These are phyloP conservation scores for Alternaria brassicicola DNA, from an alignment of 2,329 filamentous ascomycete genomes.

Conservation along the genomic window DNA sequence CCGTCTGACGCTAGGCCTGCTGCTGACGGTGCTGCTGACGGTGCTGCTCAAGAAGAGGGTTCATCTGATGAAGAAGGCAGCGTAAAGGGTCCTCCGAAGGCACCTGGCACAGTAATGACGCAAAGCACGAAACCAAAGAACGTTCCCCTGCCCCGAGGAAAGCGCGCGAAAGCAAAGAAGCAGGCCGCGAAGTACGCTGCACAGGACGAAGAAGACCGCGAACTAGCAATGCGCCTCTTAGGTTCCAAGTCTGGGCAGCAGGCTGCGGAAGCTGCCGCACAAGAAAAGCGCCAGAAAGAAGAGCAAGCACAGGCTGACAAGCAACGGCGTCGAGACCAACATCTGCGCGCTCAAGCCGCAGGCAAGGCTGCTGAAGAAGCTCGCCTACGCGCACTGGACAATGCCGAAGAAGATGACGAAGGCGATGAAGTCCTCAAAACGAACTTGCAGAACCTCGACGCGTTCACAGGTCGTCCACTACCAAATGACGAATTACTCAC, in stretches of 20 bases:
- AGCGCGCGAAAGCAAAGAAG: conserved; percentile 84
- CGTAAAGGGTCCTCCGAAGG: conserved; percentile 19
- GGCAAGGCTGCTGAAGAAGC: conserved; percentile 78
- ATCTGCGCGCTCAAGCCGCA: conserved; percentile 75
- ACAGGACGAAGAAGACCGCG: conserved; percentile 93
- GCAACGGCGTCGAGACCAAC: conserved; percentile 79
- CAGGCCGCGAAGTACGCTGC: conserved; percentile 87
- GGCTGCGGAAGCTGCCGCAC: conserved; percentile 65
- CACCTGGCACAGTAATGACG: conserved; percentile 36
- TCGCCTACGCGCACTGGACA: conserved; percentile 55
- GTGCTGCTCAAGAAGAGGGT: conserved; percentile 42
- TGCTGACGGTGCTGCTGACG: conserved; percentile 10
- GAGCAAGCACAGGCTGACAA: conserved; percentile 73
- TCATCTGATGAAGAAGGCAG: conserved; percentile 28
- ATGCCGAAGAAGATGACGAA: conserved; percentile 59
- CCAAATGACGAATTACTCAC: conserved; percentile 81
- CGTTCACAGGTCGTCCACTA: conserved; percentile 76
- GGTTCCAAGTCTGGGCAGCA: conserved; percentile 74
- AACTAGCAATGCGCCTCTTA: conserved; percentile 82
- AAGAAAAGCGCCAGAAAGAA: conserved; percentile 71
- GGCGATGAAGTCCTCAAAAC: conserved; percentile 60
- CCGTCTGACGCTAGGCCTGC: conserved; percentile 21
- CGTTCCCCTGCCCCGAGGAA: conserved; percentile 65
- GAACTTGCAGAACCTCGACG: conserved; percentile 60
- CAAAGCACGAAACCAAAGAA: conserved; percentile 37